Percentiles rank a stretch among this genome's conserved stretches.
These are phyloP conservation scores for Sherardia arvensis DNA, from an alignment of 257 asterid species.

Conservation along the genomic window DNA sequence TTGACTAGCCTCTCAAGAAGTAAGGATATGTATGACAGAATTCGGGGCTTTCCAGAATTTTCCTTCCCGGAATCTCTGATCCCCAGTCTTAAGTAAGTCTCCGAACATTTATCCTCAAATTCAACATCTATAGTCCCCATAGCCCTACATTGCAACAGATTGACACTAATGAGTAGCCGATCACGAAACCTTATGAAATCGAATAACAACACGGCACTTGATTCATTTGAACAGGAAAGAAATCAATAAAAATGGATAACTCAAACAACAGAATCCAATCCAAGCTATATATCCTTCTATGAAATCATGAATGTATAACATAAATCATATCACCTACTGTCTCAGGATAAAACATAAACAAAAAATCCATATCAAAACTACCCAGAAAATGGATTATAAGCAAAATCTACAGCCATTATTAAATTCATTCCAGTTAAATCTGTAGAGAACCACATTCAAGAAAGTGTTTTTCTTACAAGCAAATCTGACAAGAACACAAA, in stretches of 20 bases:
- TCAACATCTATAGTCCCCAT: conserved; percentile 60
- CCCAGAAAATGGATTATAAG: background rate
- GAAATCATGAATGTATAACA: background rate
- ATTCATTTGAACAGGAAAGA: background rate
- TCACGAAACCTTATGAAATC: background rate
- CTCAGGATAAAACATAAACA: background rate
- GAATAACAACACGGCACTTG: background rate
- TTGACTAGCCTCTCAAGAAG: conserved; percentile 60
- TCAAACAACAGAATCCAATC: background rate
- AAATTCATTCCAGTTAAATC: background rate
- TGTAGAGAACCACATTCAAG: background rate
- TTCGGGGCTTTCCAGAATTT: conserved; percentile 47
- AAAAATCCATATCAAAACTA: background rate
- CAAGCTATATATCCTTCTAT: background rate
- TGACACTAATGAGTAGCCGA: background rate
- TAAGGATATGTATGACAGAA: conserved; percentile 48
- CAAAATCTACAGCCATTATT: background rate
- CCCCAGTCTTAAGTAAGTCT: conserved; percentile 46
- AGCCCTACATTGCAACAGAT: conserved; percentile 29
- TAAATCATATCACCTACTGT: background rate
- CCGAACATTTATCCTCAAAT: conserved; percentile 24
- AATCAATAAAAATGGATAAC: background rate
- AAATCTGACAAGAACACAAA: conserved; percentile 1
- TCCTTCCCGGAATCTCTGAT: conserved; percentile 39
- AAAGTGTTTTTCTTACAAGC: background rate